Evolutionary conservation across 345 rosid genomes (phyloP), one percentile per base, ranked within the genome.

Genomic region (Atalantia buxifolia): DNA sequence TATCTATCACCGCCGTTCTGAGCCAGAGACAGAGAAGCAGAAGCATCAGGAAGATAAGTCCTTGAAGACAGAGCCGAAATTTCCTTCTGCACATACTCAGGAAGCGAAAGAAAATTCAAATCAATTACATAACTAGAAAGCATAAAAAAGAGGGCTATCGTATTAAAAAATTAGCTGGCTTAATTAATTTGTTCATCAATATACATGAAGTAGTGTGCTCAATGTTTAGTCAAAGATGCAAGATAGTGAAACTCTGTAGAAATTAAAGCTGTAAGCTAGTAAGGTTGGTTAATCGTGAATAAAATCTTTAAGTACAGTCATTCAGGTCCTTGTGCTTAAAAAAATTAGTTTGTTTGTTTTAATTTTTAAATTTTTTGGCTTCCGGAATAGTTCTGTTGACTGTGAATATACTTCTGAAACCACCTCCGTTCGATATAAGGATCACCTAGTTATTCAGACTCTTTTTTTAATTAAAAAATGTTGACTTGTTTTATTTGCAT

Each of bases 1-100:
- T 8, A 83, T 86, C 35, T 88, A 88, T 73, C 87, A 85, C 38
- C 65, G 77, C 74, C 80, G 59, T 28, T 76, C 28, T 1, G 72
- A 65, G 57, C 59, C 25, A 19, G n/a, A 60, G 59, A 66, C 75
- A 27, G 67, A 36, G 13, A 59, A 56, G 33, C 66, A 59, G 8
- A 22, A 1, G 25, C 45, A 57, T 30, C 61, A 59, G 14, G 38
- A 66, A 28, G 27, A 56, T 40, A 70, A 72, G 25, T 73, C 77
- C 19, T 25, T 40, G 30, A 62, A 50, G 18, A 35, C 53, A 9
- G 42, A 59, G 19, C 45, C 13, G 28, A 28, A 71, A 48, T 35
- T 25, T 69, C 24, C 73, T 45, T 13, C 50, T 16, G 14, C 36
- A 45, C 3, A 45, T 48, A 6, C 73, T 69, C 36, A 25, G 60